These are phyloP conservation scores for Debaryomyces sp. DNA, from an alignment of 1,139 yeast species.

Conservation along the genomic window DNA sequence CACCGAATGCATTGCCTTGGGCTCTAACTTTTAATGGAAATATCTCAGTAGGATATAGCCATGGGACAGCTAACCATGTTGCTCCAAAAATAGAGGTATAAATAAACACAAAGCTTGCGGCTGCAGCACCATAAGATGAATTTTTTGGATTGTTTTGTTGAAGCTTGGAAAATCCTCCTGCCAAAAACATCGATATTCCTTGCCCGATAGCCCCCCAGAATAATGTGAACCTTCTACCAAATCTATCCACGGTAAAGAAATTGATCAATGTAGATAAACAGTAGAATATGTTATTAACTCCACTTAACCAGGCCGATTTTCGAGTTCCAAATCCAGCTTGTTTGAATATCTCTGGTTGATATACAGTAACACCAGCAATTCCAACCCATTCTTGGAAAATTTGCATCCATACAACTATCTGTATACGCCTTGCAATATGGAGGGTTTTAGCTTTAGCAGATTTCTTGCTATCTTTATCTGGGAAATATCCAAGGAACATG, in stretches of 20 bases:
- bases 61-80: constrained; percentile 37
- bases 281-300: constrained; percentile 58
- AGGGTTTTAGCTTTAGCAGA: constrained; percentile 17
- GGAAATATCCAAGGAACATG: constrained; percentile 20
- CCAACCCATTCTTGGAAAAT: constrained; percentile 46
- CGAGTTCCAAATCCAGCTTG: constrained; percentile 32
- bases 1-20: constrained; percentile 48
- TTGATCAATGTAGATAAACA: constrained; percentile 59
- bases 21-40: constrained; percentile 56
- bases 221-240: constrained; percentile 61
- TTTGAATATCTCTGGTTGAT: constrained; percentile 36
- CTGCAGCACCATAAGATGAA: constrained; percentile 45
- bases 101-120: constrained; percentile 48
- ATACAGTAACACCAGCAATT: constrained; percentile 43
- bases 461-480: constrained; percentile 12
- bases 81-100: constrained; percentile 32
- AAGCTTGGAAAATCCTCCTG: constrained; percentile 38
- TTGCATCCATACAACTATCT: constrained; percentile 40
- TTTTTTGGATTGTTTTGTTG: constrained; percentile 27
- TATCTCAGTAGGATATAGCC: constrained; percentile 57
- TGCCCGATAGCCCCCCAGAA: constrained; percentile 48
- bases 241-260: constrained; percentile 55
- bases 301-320: constrained; percentile 48
- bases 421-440: constrained; percentile 37
- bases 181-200: constrained; percentile 39